Conservation (phyloP, 2,329 filamentous ascomycete genomes). For the Alternaria metachromatica region DNA sequence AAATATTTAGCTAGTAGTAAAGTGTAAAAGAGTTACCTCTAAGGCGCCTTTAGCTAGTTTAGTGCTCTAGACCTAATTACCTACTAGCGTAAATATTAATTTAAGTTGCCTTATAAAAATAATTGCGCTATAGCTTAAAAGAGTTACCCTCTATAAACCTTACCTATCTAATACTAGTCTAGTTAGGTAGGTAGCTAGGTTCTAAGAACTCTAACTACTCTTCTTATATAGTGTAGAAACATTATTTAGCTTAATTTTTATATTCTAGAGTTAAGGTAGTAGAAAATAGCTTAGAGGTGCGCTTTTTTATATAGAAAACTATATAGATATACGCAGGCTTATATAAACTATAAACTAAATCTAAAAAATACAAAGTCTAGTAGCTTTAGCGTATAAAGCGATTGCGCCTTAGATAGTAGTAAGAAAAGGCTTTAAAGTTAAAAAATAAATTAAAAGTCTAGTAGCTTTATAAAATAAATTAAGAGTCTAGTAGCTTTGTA, state of each 20-base stretch:
- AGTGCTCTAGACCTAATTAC: constrained; percentile 38
- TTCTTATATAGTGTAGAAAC: neutral
- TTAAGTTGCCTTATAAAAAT: neutral
- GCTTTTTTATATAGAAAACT: neutral
- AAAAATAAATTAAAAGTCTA: neutral
- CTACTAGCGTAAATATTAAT: too few species aligned
- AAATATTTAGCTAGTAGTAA: too few species aligned
- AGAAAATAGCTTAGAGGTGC: neutral
- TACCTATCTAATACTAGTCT: too few species aligned
- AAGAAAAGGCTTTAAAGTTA: neutral
- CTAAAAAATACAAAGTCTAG: neutral
- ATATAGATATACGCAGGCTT: neutral
- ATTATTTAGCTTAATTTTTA: neutral
- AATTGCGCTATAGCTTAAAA: neutral
- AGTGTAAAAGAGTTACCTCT: too few species aligned
- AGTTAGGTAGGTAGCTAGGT: too few species aligned
- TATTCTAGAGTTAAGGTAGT: constrained; percentile 24
- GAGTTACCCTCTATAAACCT: too few species aligned
- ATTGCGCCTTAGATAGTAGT: neutral
- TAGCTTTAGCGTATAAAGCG: neutral
- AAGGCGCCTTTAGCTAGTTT: too few species aligned
- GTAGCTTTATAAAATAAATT: neutral
- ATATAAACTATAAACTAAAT: neutral
- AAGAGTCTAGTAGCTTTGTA: neutral
- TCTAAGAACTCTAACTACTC: too few species aligned